Base-by-base conservation (phyloP, 192 early-diverging fungal genomes). In the Spizellomyces punctatus region DNA sequence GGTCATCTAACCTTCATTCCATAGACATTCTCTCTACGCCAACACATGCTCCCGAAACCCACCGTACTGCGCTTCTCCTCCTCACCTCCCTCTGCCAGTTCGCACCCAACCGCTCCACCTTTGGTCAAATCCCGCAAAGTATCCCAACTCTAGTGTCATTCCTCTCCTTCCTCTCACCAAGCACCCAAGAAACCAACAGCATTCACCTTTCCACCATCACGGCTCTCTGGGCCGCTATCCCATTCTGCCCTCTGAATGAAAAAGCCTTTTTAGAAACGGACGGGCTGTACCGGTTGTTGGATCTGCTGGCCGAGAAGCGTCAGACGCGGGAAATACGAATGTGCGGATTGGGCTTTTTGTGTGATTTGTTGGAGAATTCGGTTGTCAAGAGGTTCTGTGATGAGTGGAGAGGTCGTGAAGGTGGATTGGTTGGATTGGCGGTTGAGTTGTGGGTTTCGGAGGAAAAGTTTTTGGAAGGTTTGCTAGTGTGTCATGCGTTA, bases 361-460 rank as follows among this genome's bases (percentile, higher is more conserved):
- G 54, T 44, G 59, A 76, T 41, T 22, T 71, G 69, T 21, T 64
- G 14, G 65, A 71, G 36, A 73, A 54, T 49, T 21, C 16, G 9
- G 62, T 45, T 21, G 21, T 50, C 21, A 48, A 17, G 17, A 36
- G 46, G 14, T 46, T 63, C 16, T 45, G 62, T 49, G 59, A 48
- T 21, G 70, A 72, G 44, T 77, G 76, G 76, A 63, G 70, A 36
- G 73, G 49, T 12, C 64, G 63, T 63, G 63, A 12, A 49, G 77
- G 45, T 60, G 78, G 46, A 56, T 82, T 62, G 73, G 64, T 45
- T 16, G 71, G 46, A 9, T 82, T 16, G 58, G 49, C 82, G 36
- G 74, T 84, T 27, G 66, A 9, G 7, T 50, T 84, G 12, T 84
- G 83, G 83, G 79, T 64, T 52, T 42, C 41, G 17, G 83, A 83